Percentiles rank a stretch among this genome's conserved stretches.
Conservation (phyloP, 139 green algal species). For the Tetraselmis striata region DNA sequence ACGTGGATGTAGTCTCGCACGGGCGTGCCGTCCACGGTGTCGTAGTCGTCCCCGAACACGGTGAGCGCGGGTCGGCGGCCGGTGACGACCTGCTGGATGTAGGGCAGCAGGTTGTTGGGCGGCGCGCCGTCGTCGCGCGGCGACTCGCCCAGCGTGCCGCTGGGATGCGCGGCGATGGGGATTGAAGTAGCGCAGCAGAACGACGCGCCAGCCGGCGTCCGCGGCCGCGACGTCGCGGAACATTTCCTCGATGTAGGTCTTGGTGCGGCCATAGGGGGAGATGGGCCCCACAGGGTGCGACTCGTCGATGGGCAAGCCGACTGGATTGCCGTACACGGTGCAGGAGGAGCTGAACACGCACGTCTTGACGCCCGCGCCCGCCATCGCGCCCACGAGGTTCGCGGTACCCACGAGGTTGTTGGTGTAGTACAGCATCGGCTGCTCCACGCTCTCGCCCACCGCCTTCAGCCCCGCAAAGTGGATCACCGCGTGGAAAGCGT, state of each 20-base stretch:
- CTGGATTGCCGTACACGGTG: slow-evolving; percentile 94
- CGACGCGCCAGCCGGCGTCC: slow-evolving; percentile 78
- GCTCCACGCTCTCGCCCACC: slow-evolving; percentile 82
- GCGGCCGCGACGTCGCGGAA: slow-evolving; percentile 32
- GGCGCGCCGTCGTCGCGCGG: slow-evolving; percentile 67
- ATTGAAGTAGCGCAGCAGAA: slow-evolving; percentile 94
- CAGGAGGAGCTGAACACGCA: slow-evolving; percentile 89
- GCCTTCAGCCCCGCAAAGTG: slow-evolving; percentile 95
- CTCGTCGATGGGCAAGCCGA: slow-evolving; percentile 86
- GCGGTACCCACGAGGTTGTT: slow-evolving; percentile 93
- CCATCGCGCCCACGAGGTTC: slow-evolving; percentile 78
- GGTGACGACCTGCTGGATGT: slow-evolving; percentile 93
- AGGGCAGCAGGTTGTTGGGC: slow-evolving; percentile 99
- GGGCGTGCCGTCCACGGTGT: slow-evolving; percentile 75
- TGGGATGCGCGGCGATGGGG: slow-evolving; percentile 81
- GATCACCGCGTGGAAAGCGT: slow-evolving; percentile 81
- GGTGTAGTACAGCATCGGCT: slow-evolving; percentile 92
- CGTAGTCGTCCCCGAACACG: slow-evolving; percentile 94
- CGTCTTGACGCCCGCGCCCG: slow-evolving; percentile 37
- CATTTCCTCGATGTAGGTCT: slow-evolving; percentile 92
- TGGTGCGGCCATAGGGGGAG: slow-evolving; percentile 93
- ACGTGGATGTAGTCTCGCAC: slow-evolving; percentile 99
- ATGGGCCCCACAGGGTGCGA: slow-evolving; percentile 50
- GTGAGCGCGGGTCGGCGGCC: slow-evolving; percentile 72
- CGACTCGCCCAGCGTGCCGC: slow-evolving; percentile 88